Conservation (phyloP, 352 stramenopile species). For the Phytophthora pini region DNA sequence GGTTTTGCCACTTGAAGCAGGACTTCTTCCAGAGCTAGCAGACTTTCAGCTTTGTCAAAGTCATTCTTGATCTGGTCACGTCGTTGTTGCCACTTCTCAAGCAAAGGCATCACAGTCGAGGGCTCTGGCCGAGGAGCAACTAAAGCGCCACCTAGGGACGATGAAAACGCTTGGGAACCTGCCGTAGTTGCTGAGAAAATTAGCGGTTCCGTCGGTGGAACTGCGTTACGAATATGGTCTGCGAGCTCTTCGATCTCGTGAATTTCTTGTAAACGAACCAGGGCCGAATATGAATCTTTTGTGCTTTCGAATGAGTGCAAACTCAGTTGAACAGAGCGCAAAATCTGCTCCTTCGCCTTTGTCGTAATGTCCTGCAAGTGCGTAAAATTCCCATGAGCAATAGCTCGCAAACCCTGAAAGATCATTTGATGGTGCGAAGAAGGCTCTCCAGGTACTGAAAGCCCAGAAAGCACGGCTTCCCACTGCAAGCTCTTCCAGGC, state of each 20-base stretch:
- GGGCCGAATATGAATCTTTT: conserved; percentile 59
- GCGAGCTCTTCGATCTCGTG: conserved; percentile 66
- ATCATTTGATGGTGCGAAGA: conserved; percentile 67
- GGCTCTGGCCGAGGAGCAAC: neutral
- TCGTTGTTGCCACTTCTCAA: conserved; percentile 53
- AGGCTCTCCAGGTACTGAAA: conserved; percentile 11
- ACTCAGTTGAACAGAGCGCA: conserved; percentile 63
- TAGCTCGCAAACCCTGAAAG: conserved; percentile 61
- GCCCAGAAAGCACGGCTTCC: conserved; percentile 47
- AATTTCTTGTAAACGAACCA: conserved; percentile 67
- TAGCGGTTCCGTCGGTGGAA: neutral
- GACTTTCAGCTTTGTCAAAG: conserved; percentile 65
- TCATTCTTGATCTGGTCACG: conserved; percentile 51
- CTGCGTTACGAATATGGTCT: conserved; percentile 14
- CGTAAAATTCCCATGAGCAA: conserved; percentile 58
- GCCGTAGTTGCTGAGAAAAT: conserved; percentile 3
- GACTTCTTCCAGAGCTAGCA: conserved; percentile 69
- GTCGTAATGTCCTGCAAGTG: conserved; percentile 44
- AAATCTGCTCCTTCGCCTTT: conserved; percentile 55
- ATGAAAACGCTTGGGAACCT: conserved; percentile 22
- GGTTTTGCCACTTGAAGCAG: conserved; percentile 53
- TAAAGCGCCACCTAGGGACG: conserved; percentile 2
- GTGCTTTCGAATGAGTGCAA: conserved; percentile 75
- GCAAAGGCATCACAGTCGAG: conserved; percentile 31
- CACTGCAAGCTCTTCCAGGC: conserved; percentile 86